Evolutionary conservation across 805 yeast species (phyloP).

Genomic region (Yarrowia porcina): DNA sequence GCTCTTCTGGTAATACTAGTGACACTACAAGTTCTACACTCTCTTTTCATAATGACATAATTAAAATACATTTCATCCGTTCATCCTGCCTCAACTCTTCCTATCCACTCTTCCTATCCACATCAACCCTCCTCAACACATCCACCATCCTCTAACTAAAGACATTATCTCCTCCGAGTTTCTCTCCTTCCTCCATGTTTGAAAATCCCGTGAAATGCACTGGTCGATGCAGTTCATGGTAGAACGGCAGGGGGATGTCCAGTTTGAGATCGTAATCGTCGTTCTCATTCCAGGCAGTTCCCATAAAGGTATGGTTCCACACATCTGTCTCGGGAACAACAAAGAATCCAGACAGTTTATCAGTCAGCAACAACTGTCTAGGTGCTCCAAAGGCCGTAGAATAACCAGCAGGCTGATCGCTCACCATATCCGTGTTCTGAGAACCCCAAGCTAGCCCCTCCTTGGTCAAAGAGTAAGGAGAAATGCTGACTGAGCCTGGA

Average conservation of each 20-base stretch:
- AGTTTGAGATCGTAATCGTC: conserved; percentile 59
- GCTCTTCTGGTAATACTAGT: no score
- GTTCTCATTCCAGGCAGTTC: conserved; percentile 74
- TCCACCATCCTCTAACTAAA: neutral
- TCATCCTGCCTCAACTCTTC: neutral
- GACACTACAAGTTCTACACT: neutral
- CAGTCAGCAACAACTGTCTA: conserved; percentile 72
- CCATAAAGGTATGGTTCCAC: conserved; percentile 91
- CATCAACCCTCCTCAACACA: neutral
- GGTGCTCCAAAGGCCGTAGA: conserved; percentile 54
- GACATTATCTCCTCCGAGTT: neutral
- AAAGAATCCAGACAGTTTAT: conserved; percentile 73
- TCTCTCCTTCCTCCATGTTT: conserved; percentile 13
- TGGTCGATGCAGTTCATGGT: conserved; percentile 84
- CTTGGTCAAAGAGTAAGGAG: conserved; percentile 58
- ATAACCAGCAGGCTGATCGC: conserved; percentile 65
- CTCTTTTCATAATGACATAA: neutral
- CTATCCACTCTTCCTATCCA: no score
- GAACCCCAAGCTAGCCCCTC: conserved; percentile 80
- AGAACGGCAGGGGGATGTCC: conserved; percentile 78
- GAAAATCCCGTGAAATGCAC: conserved; percentile 72
- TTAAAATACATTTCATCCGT: neutral
- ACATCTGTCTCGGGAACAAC: conserved; percentile 77
- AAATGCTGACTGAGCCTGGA: conserved; percentile 78
- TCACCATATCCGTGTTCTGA: conserved; percentile 53